Conservation (phyloP, 352 stramenopile species). For the Phytophthora syringae region DNA sequence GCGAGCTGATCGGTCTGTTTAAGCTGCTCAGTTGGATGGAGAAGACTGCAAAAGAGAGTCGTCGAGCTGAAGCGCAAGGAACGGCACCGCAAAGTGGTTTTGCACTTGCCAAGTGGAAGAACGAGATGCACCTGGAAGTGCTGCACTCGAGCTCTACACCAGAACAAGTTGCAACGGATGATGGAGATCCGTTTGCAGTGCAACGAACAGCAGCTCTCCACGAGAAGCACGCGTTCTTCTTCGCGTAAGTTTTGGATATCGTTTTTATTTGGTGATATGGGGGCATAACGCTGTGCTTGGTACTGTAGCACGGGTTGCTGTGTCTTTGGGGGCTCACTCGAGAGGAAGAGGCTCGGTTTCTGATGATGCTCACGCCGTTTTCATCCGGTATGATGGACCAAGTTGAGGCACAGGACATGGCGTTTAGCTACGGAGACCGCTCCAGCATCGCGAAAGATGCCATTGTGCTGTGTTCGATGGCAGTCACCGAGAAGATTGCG, state of each 20-base stretch:
- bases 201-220: slow-evolving; percentile 30
- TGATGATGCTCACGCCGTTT: slow-evolving; percentile 64
- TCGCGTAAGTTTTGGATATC: slow-evolving; percentile 46
- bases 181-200: slow-evolving; percentile 6
- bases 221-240: slow-evolving; percentile 76
- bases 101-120: slow-evolving; percentile 46
- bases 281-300: neutral
- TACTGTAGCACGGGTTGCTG: slow-evolving; percentile 62
- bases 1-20: slow-evolving; percentile 73
- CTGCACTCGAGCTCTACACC: slow-evolving; percentile 51
- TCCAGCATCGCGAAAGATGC: slow-evolving; percentile 80
- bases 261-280: neutral
- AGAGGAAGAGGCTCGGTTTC: slow-evolving; percentile 56
- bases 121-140: slow-evolving; percentile 80
- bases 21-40: slow-evolving; percentile 80
- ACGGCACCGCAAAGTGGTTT: slow-evolving; percentile 2
- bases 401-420: slow-evolving; percentile 70
- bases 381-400: slow-evolving; percentile 51
- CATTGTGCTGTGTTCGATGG: slow-evolving; percentile 75
- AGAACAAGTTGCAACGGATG: neutral
- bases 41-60: slow-evolving; percentile 26
- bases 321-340: slow-evolving; percentile 69
- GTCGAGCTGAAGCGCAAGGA: slow-evolving; percentile 13
- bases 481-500: slow-evolving; percentile 88
- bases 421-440: slow-evolving; percentile 56